These are phyloP conservation scores for Aspergillus phoenicis DNA, from an alignment of 2,329 filamentous ascomycete genomes.

Conservation along the genomic window DNA sequence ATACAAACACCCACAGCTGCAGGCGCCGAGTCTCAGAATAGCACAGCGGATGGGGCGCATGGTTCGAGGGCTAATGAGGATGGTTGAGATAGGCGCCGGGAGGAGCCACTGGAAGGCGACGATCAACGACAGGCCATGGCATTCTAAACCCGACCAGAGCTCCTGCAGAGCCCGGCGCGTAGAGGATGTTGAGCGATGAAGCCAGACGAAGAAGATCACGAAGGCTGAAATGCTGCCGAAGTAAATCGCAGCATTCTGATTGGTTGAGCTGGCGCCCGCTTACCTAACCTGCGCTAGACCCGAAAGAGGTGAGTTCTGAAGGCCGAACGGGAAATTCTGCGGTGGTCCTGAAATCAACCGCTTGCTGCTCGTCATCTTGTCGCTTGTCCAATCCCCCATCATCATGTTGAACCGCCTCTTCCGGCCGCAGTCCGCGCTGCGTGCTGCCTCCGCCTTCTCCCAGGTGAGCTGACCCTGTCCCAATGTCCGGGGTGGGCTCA, in stretches of 20 bases:
- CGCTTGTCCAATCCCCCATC: slow-evolving; percentile 22
- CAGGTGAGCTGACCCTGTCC: slow-evolving; percentile 33
- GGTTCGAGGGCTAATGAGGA: slow-evolving; percentile 23
- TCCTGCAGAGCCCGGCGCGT: slow-evolving; percentile 14
- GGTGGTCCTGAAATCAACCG: slow-evolving; percentile 21
- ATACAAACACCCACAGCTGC: slow-evolving; percentile 26
- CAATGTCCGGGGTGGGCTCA: slow-evolving; percentile 1
- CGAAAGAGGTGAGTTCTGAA: slow-evolving; percentile 21
- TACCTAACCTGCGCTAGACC: slow-evolving; percentile 34
- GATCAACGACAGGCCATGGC: background rate
- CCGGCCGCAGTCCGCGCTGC: slow-evolving; percentile 49
- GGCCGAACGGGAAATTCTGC: slow-evolving; percentile 39
- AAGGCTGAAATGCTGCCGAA: slow-evolving; percentile 10
- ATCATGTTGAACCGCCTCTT: slow-evolving; percentile 47
- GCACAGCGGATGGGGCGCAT: slow-evolving; percentile 28
- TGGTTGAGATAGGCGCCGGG: slow-evolving; percentile 14
- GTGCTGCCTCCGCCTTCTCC: slow-evolving; percentile 39
- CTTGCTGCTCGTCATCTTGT: slow-evolving; percentile 21
- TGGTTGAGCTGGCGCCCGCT: slow-evolving; percentile 24
- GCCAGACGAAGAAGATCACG: background rate
- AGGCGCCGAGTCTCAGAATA: slow-evolving; percentile 38
- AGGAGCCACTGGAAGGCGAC: background rate
- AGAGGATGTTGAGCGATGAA: background rate
- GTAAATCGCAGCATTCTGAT: slow-evolving; percentile 28
- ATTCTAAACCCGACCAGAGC: background rate